These are phyloP conservation scores for Phytophthora citrophthora DNA, from an alignment of 352 stramenopile genomes.

Conservation along the genomic window DNA sequence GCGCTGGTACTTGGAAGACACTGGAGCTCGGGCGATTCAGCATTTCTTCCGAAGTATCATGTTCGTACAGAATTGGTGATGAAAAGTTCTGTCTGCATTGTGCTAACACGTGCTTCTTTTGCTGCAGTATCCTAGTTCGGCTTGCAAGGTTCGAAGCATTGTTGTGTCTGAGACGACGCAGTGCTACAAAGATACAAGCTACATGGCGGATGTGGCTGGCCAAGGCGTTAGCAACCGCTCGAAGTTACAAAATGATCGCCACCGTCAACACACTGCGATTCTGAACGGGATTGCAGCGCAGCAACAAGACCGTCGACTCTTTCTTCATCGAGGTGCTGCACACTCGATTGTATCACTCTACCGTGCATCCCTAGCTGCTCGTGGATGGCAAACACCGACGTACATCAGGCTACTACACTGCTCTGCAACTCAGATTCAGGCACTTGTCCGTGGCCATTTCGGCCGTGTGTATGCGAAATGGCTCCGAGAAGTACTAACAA, in stretches of 20 bases:
- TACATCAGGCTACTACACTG: conserved; percentile 47
- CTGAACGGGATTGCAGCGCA: conserved; percentile 29
- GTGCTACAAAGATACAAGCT: conserved; percentile 65
- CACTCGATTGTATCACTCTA: conserved; percentile 59
- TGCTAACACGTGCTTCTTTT: conserved; percentile 11
- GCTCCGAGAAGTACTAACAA: conserved; percentile 39
- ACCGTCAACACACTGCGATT: conserved; percentile 41
- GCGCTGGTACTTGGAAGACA: conserved; percentile 45
- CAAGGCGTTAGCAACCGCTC: conserved; percentile 56
- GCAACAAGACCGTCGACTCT: conserved; percentile 30
- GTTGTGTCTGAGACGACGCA: conserved; percentile 43
- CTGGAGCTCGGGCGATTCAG: conserved; percentile 53
- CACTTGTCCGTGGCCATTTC: conserved; percentile 60
- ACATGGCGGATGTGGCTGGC: conserved; percentile 82
- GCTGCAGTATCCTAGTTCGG: conserved; percentile 53
- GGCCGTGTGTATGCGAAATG: conserved; percentile 39
- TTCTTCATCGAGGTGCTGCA: conserved; percentile 67
- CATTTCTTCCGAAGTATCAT: conserved; percentile 82
- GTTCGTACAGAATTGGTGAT: conserved; percentile 38
- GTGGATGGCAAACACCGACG: conserved; percentile 69
- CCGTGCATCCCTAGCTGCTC: conserved; percentile 44
- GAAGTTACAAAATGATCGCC: conserved; percentile 44
- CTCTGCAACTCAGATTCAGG: conserved; percentile 63
- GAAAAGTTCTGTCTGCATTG: not conserved
- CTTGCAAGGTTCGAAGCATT: conserved; percentile 49